Evolutionary conservation across 164 flowering plant genomes (phyloP), one percentile per base, ranked within the genome.

Genomic region (Saururus chinensis): DNA sequence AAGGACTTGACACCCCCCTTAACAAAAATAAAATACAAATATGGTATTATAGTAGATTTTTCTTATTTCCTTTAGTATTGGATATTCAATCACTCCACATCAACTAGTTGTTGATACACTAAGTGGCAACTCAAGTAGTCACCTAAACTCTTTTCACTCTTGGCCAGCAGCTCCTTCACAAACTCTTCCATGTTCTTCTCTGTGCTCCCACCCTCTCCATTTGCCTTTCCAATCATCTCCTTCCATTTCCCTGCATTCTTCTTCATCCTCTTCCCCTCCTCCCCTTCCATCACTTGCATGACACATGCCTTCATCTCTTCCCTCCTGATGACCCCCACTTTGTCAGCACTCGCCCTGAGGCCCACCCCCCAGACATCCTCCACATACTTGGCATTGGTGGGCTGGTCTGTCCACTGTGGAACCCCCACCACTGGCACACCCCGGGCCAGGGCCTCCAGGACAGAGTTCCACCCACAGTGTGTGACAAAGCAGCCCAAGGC

Each of bases 391-490:
- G 82, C 82, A 51, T 81, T 80, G 7, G 77, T 77, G 0, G 69
- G 55, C 59, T 83, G 85, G 55, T 84, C 86, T 0, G 79, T 64
- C 86, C 82, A 84, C 62, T 64, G 78, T 0, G 86, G 84, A 53
- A 80, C 60, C 7, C 71, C 81, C 58, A 78, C 82, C 78, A 83
- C 66, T 0, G 84, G 85, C 24, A 81, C 81, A 7, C 88, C 84
- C 56, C 72, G 23, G 60, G 71, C 64, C 64, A 81, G 13, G 14
- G 76, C 80, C 66, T 81, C 88, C 0, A 83, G 40, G 0, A 71
- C 72, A 9, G 87, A 81, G 66, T 83, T 83, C 77, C 79, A 80
- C n/a, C 88, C 85, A 45, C 84, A 83, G 52, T 83, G 85, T 0
- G 77, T 76, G 37, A 83, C 56, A 57, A 83, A 83, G 54, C 85